These are phyloP conservation scores for Lactarius hatsudake DNA, from an alignment of 768 basidiomycete genomes.

Conservation along the genomic window DNA sequence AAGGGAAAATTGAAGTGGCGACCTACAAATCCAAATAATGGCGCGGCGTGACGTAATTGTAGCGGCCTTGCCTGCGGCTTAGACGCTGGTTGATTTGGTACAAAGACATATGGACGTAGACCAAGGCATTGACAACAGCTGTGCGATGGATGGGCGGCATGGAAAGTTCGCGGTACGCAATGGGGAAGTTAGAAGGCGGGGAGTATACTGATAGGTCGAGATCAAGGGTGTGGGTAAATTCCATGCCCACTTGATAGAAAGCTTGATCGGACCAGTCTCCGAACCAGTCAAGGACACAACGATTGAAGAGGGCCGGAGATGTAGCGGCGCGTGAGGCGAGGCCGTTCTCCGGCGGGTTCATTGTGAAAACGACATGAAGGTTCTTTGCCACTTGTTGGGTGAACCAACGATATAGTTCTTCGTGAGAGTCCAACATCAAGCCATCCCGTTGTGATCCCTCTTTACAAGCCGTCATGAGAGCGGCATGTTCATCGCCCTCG, in stretches of 20 bases:
- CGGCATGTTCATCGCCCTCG: conserved; percentile 98
- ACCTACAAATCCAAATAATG: conserved; percentile 99
- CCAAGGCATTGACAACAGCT: conserved; percentile 91
- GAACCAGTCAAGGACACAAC: conserved; percentile 99
- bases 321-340: conserved; percentile 95
- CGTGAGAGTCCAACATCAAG: conserved; percentile 95
- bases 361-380: conserved; percentile 97
- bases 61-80: conserved; percentile 89
- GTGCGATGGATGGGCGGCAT: conserved; percentile 88
- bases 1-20: conserved; percentile 6
- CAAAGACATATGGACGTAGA: conserved; percentile 86
- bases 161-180: conserved; percentile 78
- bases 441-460: conserved; percentile 99
- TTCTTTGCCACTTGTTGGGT: conserved; percentile 98
- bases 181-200: conserved; percentile 81
- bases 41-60: conserved; percentile 94
- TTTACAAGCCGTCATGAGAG: conserved; percentile 98
- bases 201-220: conserved; percentile 82
- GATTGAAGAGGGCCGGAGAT: conserved; percentile 97
- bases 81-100: conserved; percentile 87
- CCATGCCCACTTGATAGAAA: conserved; percentile 96
- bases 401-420: conserved; percentile 98
- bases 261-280: conserved; percentile 99
- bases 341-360: conserved; percentile 97
- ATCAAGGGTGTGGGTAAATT: conserved; percentile 93